Base-by-base conservation (phyloP, 2,329 filamentous ascomycete species). In the Ilyonectria sp. region DNA sequence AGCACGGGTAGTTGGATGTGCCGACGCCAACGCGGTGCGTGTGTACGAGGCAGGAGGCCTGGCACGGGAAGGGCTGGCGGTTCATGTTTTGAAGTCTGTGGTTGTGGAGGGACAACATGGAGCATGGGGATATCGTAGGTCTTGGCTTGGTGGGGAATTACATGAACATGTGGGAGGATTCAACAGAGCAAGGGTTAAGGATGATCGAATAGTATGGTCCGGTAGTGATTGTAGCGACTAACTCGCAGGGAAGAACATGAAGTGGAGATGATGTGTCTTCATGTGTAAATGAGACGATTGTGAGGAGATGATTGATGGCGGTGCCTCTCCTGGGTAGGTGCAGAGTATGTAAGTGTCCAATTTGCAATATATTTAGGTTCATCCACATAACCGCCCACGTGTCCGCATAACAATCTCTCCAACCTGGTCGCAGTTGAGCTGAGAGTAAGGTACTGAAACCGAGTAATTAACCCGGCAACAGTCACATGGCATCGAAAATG, bases 1-100 rank as follows among this genome's bases (percentile, higher is more conserved):
- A 31, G 13, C 37, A 49, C 55, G 55, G 55, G 55, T 47, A 47
- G 44, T 11, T 26, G 46, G 53, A 58, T 33, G 26, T 37, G 37
- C 46, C 54, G 56, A 52, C 54, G 54, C 54, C 46, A 47, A 52
- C 54, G 60, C 47, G 47, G 61, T 59, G 54, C 54, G 37, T 53
- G 61, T 58, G 61, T 37, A 46, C 46, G 23, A 31, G 19, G 33
- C 7, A 11, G 31, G 8, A 33, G 31, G 31, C 31, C n/a, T 15
- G 19, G 17, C 47, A 40, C 31, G 26, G 40, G 23, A 37, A 26
- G n/a, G 46, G 13, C 15, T 26, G 57, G 19, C 33, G 49, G 3
- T 26, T 54, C 15, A 43, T 43, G 17, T 13, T n/a, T 23, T 23
- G 40, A 37, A 8, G 29, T n/a, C 40, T 23, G 19, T 40, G 13